Conservation (phyloP, 1,284 basidiomycete genomes). For the Trametes pubescens region DNA sequence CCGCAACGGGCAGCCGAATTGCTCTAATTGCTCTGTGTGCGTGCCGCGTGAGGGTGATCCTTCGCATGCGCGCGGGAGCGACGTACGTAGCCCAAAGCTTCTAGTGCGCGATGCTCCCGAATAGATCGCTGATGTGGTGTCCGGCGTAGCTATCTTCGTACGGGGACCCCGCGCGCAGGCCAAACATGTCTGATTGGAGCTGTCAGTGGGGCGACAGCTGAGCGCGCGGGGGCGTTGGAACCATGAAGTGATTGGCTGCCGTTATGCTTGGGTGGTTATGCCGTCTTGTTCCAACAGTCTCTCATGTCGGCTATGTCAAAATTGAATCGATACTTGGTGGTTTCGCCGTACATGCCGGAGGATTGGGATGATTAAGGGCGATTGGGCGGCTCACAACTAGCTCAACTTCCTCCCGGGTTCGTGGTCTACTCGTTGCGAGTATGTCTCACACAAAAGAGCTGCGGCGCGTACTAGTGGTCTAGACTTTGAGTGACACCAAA, state of each 20-base stretch:
- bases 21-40: no score
- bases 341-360: no score
- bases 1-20: no score
- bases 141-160: background rate
- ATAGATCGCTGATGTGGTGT: background rate
- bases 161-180: background rate
- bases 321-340: no score
- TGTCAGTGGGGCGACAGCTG: background rate
- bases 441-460: background rate
- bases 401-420: background rate
- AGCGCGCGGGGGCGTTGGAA: background rate
- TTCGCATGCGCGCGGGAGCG: slow-evolving; percentile 10
- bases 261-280: no score
- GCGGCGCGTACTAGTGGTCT: background rate
- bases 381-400: background rate
- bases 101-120: slow-evolving; percentile 4
- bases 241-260: background rate
- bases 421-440: background rate
- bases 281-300: no score
- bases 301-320: background rate
- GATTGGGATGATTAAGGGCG: background rate
- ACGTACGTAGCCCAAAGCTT: background rate
- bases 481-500: background rate
- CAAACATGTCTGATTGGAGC: background rate
- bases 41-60: background rate